Conservation (phyloP, 768 basidiomycete species). For the Russula griseocarnosa region DNA sequence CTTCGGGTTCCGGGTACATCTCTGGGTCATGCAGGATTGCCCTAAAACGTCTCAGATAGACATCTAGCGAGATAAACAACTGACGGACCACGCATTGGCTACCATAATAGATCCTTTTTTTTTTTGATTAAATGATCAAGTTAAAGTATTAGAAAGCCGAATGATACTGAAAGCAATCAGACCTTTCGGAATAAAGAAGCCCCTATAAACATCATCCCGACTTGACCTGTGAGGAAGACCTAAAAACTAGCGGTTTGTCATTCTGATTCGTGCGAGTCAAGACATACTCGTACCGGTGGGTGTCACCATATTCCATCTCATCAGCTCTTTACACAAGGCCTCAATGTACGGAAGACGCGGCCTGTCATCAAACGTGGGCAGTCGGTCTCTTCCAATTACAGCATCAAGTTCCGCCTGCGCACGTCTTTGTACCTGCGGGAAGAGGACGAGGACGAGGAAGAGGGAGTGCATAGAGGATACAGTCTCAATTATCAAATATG, state of each 20-base stretch:
- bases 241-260: neutral
- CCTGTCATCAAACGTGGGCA: slow-evolving; percentile 33
- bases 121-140: neutral
- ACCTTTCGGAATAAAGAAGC: slow-evolving; percentile 22
- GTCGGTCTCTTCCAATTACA: slow-evolving; percentile 30
- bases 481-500: neutral
- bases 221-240: slow-evolving; percentile 1
- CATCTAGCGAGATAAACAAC: too few species aligned
- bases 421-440: slow-evolving; percentile 17
- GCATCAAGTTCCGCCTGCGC: slow-evolving; percentile 32
- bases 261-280: neutral
- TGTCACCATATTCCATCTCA: neutral
- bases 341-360: slow-evolving; percentile 4
- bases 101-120: slow-evolving; percentile 11
- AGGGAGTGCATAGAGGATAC: slow-evolving; percentile 13
- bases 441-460: slow-evolving; percentile 3
- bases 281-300: slow-evolving; percentile 7
- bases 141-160: neutral
- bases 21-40: slow-evolving; percentile 21
- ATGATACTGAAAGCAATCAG: neutral
- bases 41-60: neutral
- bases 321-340: neutral
- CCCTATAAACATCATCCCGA: slow-evolving; percentile 16
- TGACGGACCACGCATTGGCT: slow-evolving; percentile 16
- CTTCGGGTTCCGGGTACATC: slow-evolving; percentile 23